Conservation (phyloP, 2,329 filamentous ascomycete species). For the Paraphoma chrysanthemicola region DNA sequence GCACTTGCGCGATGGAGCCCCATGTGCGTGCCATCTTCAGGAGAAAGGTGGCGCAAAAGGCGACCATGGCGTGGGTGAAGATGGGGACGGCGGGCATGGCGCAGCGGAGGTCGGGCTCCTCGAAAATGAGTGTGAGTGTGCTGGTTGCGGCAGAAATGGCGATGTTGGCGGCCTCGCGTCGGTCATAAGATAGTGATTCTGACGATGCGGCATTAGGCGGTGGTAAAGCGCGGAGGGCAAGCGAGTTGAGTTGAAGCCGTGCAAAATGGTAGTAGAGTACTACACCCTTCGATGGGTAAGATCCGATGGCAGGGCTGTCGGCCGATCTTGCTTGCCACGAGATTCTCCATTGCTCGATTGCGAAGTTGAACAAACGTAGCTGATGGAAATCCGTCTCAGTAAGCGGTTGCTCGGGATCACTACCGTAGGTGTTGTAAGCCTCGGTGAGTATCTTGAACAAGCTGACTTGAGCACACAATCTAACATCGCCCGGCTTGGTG, state of each 20-base stretch:
- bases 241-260: conserved; percentile 60
- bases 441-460: conserved; percentile 43
- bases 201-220: conserved; percentile 54
- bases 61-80: conserved; percentile 61
- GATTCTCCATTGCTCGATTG: conserved; percentile 53
- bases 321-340: conserved; percentile 45
- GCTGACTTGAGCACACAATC: conserved; percentile 39
- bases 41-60: conserved; percentile 60
- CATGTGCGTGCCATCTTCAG: conserved; percentile 58
- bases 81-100: conserved; percentile 56
- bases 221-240: conserved; percentile 53
- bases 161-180: conserved; percentile 48
- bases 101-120: conserved; percentile 53
- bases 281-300: conserved; percentile 57
- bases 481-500: conserved; percentile 37
- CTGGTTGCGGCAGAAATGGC: conserved; percentile 57
- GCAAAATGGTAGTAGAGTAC: conserved; percentile 62
- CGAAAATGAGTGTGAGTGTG: conserved; percentile 56
- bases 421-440: conserved; percentile 42
- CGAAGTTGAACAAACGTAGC: conserved; percentile 50
- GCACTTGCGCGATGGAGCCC: conserved; percentile 43
- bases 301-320: conserved; percentile 36
- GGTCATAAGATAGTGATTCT: conserved; percentile 51
- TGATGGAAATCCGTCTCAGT: conserved; percentile 47
- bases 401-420: conserved; percentile 45